A percentile compares a stretch with the other conserved stretches of the same genome.
These are phyloP conservation scores for Alisma plantagoaquatica DNA, from an alignment of 106 monocot species.

Conservation along the genomic window DNA sequence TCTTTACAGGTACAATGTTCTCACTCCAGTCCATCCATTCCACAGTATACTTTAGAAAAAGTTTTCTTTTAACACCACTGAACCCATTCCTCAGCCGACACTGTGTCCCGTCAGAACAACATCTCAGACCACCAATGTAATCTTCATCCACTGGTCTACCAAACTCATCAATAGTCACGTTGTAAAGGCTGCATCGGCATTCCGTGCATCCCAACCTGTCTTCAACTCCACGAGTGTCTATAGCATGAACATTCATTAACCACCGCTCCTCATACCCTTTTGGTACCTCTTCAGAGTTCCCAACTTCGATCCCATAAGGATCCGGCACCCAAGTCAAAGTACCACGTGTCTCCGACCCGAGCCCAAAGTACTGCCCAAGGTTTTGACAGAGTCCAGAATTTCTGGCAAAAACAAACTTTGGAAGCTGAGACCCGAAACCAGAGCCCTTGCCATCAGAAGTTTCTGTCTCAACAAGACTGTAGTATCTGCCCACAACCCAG, in stretches of 20 bases:
- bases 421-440: background rate
- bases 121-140: conserved; percentile 59
- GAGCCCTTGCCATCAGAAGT: background rate
- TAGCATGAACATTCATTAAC: conserved; percentile 79
- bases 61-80: conserved; percentile 19
- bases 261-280: conserved; percentile 62
- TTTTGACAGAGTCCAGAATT: conserved; percentile 49
- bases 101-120: conserved; percentile 65
- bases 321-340: conserved; percentile 67
- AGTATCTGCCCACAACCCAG: conserved; percentile 54
- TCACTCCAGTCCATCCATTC: conserved; percentile 61
- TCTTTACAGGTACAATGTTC: conserved; percentile 49
- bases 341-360: conserved; percentile 67
- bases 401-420: conserved; percentile 12
- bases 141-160: conserved; percentile 19
- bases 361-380: conserved; percentile 64
- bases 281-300: conserved; percentile 36
- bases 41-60: conserved; percentile 62
- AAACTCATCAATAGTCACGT: conserved; percentile 38
- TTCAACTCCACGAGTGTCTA: conserved; percentile 63
- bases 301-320: conserved; percentile 70
- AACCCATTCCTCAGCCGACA: conserved; percentile 35
- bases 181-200: conserved; percentile 69
- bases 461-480: conserved; percentile 6
- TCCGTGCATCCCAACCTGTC: conserved; percentile 63